Conservation (phyloP, 495 filamentous ascomycete species). For the Terfezia boudieri region DNA sequence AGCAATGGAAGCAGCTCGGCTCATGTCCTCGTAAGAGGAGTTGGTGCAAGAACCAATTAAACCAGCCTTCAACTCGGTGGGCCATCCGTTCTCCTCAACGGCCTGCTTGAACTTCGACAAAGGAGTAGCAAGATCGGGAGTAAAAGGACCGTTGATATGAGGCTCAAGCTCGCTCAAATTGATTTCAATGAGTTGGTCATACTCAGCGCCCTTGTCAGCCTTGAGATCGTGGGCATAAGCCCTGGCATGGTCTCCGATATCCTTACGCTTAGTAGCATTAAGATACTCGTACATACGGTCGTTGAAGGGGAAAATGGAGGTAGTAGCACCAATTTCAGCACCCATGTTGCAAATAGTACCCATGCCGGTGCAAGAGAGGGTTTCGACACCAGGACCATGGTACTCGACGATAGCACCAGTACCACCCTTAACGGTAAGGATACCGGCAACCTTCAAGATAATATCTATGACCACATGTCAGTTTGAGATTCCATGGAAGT, state of each 20-base stretch:
- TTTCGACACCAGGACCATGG: slow-evolving; percentile 63
- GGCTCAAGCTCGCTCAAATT: slow-evolving; percentile 89
- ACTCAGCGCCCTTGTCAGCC: slow-evolving; percentile 83
- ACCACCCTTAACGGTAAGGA: slow-evolving; percentile 93
- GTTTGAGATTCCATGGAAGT: slow-evolving; percentile 1
- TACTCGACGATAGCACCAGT: slow-evolving; percentile 96
- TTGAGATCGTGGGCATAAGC: slow-evolving; percentile 65
- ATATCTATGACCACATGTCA: slow-evolving; percentile 38
- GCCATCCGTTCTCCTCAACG: slow-evolving; percentile 86
- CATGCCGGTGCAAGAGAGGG: slow-evolving; percentile 40
- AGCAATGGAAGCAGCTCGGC: slow-evolving; percentile 80
- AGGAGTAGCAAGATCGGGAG: slow-evolving; percentile 94
- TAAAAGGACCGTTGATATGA: slow-evolving; percentile 98
- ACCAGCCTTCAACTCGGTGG: slow-evolving; percentile 91
- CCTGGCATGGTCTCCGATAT: slow-evolving; percentile 77
- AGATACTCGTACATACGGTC: slow-evolving; percentile 95
- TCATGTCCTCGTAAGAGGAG: slow-evolving; percentile 99
- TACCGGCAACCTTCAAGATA: slow-evolving; percentile 93
- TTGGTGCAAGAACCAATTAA: slow-evolving; percentile 98
- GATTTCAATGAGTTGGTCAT: slow-evolving; percentile 90
- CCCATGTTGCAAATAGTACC: slow-evolving; percentile 58
- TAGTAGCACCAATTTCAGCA: slow-evolving; percentile 51
- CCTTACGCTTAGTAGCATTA: slow-evolving; percentile 67
- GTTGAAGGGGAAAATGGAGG: slow-evolving; percentile 97
- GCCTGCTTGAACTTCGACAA: slow-evolving; percentile 95